These are phyloP conservation scores for Vitis labrusca DNA, from an alignment of 164 flowering plant species.

Conservation along the genomic window DNA sequence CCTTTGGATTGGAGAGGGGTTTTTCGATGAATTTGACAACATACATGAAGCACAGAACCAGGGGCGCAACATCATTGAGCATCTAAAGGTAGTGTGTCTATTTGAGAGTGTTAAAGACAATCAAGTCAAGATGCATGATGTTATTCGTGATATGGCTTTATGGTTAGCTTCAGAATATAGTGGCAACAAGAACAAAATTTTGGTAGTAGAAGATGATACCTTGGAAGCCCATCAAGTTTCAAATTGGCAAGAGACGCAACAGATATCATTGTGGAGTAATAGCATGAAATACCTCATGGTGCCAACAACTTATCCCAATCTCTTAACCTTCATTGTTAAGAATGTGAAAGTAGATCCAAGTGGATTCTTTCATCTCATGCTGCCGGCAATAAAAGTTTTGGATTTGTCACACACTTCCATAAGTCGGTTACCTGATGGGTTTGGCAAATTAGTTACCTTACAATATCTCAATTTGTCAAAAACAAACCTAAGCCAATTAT, in stretches of 20 bases:
- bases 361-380: too few species aligned
- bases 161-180: constrained; percentile 9
- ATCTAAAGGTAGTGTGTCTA: not conserved
- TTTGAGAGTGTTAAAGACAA: not conserved
- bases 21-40: constrained; percentile 1
- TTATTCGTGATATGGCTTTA: constrained; percentile 23
- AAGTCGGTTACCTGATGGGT: too few species aligned
- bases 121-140: constrained; percentile 12
- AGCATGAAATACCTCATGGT: not conserved
- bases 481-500: too few species aligned
- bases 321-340: not conserved
- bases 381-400: too few species aligned
- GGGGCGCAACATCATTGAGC: constrained; percentile 5
- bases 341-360: too few species aligned
- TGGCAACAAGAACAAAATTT: not conserved
- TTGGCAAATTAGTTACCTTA: too few species aligned
- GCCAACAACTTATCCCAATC: not conserved
- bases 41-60: not conserved
- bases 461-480: too few species aligned
- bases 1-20: constrained; percentile 9
- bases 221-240: not conserved
- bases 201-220: not conserved
- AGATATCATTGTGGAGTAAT: not conserved
- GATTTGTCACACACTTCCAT: too few species aligned
- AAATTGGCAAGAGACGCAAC: not conserved